phyloP scores from a whole-genome alignment of 805 yeast genomes.

The Sporopachydermia lactativora region DNA sequence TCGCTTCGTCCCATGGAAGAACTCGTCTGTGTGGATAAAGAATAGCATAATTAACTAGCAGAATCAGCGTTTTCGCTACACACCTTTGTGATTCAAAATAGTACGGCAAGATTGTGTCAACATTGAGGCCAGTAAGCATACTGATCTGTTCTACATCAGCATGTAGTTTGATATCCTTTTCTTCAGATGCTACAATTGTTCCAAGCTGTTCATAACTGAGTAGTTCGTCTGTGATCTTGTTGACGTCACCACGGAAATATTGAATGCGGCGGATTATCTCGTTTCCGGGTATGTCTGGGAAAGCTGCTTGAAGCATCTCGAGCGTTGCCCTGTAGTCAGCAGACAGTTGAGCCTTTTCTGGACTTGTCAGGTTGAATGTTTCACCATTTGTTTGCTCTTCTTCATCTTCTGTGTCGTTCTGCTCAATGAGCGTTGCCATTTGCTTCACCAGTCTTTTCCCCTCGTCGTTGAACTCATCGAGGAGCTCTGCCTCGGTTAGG shows the following conservation, averaged over 20 bases:
- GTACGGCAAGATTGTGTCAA: conserved; percentile 1
- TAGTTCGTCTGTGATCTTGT: not conserved
- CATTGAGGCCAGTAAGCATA: not conserved
- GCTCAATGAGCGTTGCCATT: too few species aligned
- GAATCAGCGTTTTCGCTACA: not conserved
- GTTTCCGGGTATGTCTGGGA: not conserved
- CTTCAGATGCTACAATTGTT: not conserved
- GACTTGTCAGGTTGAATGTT: too few species aligned
- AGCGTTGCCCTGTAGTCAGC: too few species aligned
- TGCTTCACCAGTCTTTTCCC: too few species aligned
- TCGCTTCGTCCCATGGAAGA: not conserved
- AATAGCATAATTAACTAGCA: not conserved
- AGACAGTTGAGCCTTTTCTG: too few species aligned
- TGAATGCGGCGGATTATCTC: not conserved
- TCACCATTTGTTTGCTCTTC: too few species aligned
- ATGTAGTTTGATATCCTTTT: not conserved
- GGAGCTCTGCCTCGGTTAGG: too few species aligned
- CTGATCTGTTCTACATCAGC: not conserved
- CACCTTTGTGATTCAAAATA: not conserved
- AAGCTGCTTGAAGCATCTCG: not conserved
- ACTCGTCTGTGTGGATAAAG: not conserved
- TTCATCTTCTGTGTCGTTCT: too few species aligned
- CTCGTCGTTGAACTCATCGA: too few species aligned
- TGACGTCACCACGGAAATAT: not conserved
- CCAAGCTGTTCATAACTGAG: not conserved